Base-by-base conservation (phyloP, 495 filamentous ascomycete genomes). In the Aspergillus incahuasiensis region DNA sequence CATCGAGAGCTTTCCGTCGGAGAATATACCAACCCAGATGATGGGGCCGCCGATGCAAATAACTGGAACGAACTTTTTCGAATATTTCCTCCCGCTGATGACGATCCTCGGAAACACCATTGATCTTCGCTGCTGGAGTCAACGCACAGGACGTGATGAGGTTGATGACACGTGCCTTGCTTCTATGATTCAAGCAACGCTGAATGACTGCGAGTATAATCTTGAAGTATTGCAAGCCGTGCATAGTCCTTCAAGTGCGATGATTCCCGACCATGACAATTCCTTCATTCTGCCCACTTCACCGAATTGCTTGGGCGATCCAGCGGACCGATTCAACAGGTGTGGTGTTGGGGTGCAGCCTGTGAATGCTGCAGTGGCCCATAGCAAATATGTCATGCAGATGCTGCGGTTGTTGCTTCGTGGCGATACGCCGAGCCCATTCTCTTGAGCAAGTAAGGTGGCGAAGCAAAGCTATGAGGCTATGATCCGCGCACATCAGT, bases 11-110 rank as follows among this genome's bases (percentile, higher is more conserved):
- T 58, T 59, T 0, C 55, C 62, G n/a, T 44, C 60, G 15, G 61
- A 62, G 20, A 52, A 52, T 7, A 49, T 73, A 3, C 68, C 67
- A 2, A 47, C 59, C 1, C 57, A 67, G 11, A 47, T 54, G 3
- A 48, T 62, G 32, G 72, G 66, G 16, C 71, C 64, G 34, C 59
- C 59, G 22, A 65, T 59, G 0, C 66, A 53, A 5, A 62, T 71
- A 15, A 60, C 63, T 5, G 70, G 70, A 0, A 52, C 53, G 2
- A 61, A 63, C 5, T 66, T 92, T 63, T 91, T 90, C 65, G 87
- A 88, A 65, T 92, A 86, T 71, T 91, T 92, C 72, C 74, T 91
- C 52, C 89, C 89, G 34, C 69, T 92, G 54, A 91, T 91, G 84
- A 85, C 86, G 19, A 89, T 92, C 52, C 76, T 92, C 21, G 89